Conservation (phyloP, 2,329 filamentous ascomycete genomes). For the Samsoniella hepiali region DNA sequence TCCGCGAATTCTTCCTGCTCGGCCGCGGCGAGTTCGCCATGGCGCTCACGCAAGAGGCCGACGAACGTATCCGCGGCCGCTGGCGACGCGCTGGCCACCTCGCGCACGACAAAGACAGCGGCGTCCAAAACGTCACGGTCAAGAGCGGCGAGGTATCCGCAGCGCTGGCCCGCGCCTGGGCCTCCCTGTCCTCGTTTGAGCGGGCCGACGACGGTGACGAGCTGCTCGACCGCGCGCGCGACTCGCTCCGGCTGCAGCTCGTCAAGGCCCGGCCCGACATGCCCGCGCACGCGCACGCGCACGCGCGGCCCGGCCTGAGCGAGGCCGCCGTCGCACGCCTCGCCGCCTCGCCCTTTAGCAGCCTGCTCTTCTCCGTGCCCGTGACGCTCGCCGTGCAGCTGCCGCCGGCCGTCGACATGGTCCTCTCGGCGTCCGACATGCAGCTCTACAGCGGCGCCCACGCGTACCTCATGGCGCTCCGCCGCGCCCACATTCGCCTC, state of each 20-base stretch:
- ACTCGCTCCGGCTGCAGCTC: constrained; percentile 66
- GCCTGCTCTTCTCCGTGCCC: constrained; percentile 76
- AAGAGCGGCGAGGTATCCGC: constrained; percentile 85
- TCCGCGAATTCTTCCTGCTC: constrained; percentile 84
- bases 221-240: constrained; percentile 75
- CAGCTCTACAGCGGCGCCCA: constrained; percentile 81
- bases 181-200: constrained; percentile 71
- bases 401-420: constrained; percentile 78
- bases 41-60: constrained; percentile 79
- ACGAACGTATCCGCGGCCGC: constrained; percentile 71
- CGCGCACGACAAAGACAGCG: constrained; percentile 54
- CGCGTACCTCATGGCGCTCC: constrained; percentile 80
- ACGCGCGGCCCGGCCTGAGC: constrained; percentile 34
- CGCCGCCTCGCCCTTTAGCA: constrained; percentile 63
- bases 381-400: constrained; percentile 67
- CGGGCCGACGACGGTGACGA: constrained; percentile 76
- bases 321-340: constrained; percentile 34
- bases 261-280: constrained; percentile 46
- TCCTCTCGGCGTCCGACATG: constrained; percentile 73
- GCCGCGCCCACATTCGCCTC: constrained; percentile 79
- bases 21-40: constrained; percentile 89
- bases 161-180: constrained; percentile 74
- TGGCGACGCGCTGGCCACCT: constrained; percentile 63
- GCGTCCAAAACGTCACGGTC: constrained; percentile 50
- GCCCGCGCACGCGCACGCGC: constrained; percentile 38